Evolutionary conservation across 345 rosid genomes (phyloP), one percentile per base, ranked within the genome.

Genomic region (Theobroma cacao): DNA sequence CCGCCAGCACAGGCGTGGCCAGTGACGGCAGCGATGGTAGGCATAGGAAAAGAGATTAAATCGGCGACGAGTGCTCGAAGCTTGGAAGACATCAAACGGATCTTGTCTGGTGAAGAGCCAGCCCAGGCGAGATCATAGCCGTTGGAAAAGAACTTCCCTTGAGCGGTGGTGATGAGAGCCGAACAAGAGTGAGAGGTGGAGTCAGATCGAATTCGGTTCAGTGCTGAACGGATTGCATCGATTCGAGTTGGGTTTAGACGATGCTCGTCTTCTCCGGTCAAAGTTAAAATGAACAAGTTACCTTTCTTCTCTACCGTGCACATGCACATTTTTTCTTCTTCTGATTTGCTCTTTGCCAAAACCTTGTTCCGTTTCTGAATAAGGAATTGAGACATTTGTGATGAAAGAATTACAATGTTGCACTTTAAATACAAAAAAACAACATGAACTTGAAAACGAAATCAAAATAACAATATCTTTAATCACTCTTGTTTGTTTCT

Each of bases 1-100:
- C 91, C 94, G 18, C 83, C 92, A 9, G 91, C 92, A 14, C 91
- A 85, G 40, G 91, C 89, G 87, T 88, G 91, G 75, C 94, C 92
- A 20, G 85, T 78, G 48, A 91, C 63, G 77, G 86, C 90, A 50
- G 92, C 94, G 70, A 91, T 74, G 6, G 91, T 91, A 1, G 90
- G 92, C 89, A 91, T 78, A 1, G 94, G 91, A 30, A 91, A 81
- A 18, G 85, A 84, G 75, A 91, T 78, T 34, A 91, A 77, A 63
- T 88, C 90, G 40, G 74, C 76, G 20, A 83, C 65, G 50, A 91
- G 84, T 52, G 78, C 78, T 34, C 82, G 78, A 75, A 86, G 78
- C 11, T 72, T 18, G 10, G 75, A 75, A 30, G 85, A 78, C 91
- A 89, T 85, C 38, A 75, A 58, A 12, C 18, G 38, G 78, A 74